These are phyloP conservation scores for Yamadazyma atlantica DNA, from an alignment of 1,139 yeast species.

Conservation along the genomic window DNA sequence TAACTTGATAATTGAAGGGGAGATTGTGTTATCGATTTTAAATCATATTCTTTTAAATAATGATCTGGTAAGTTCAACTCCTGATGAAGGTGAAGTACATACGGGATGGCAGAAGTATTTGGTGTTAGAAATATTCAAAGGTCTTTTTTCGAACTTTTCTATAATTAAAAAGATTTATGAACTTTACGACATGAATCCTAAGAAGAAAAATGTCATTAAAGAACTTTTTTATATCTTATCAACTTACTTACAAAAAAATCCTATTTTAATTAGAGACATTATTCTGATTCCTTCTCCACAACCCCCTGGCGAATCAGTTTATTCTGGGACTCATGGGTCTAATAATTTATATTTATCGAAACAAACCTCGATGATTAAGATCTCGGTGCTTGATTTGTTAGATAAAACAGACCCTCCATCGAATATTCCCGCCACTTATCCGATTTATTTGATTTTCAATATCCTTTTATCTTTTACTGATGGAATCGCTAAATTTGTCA, in stretches of 20 bases:
- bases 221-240: conserved; percentile 55
- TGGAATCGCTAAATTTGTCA: conserved; percentile 61
- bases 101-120: conserved; percentile 80
- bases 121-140: conserved; percentile 69
- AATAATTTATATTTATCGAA: conserved; percentile 22
- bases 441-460: conserved; percentile 56
- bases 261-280: conserved; percentile 30
- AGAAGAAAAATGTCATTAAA: conserved; percentile 58
- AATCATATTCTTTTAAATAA: conserved; percentile 57
- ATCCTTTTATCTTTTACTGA: conserved; percentile 61
- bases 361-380: conserved; percentile 38
- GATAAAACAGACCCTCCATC: conserved; percentile 77
- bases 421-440: conserved; percentile 59
- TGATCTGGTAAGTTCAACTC: no score
- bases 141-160: conserved; percentile 56
- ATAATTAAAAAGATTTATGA: conserved; percentile 53
- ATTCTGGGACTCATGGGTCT: not conserved
- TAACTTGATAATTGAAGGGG: conserved; percentile 71
- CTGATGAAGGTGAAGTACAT: no score
- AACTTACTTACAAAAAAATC: conserved; percentile 17
- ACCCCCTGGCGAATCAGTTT: not conserved
- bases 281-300: conserved; percentile 8
- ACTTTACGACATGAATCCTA: conserved; percentile 60
- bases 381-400: conserved; percentile 66
- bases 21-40: conserved; percentile 70